Evolutionary conservation across 78 protist genomes (phyloP).

Genomic region (Emiliania huxleyi): DNA sequence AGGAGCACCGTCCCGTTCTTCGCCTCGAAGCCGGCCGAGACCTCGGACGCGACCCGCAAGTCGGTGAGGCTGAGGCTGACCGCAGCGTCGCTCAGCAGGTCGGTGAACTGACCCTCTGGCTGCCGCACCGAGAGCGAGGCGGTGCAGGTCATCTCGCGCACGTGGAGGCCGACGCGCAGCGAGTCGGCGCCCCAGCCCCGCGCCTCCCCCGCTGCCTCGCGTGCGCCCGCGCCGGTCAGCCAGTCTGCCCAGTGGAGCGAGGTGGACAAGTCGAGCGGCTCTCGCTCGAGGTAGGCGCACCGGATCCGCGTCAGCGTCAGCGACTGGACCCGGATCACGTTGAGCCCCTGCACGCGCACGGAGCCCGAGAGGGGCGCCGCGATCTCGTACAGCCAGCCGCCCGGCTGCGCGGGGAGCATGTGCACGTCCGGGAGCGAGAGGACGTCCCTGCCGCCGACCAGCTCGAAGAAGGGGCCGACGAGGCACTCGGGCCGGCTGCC

Average conservation of each 20-base stretch:
- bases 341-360: too few relatives aligned
- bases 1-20: neutral
- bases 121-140: neutral
- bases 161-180: neutral
- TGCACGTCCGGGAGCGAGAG: neutral
- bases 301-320: neutral
- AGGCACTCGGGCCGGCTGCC: neutral
- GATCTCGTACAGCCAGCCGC: too few relatives aligned
- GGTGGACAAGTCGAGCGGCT: neutral
- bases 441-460: neutral
- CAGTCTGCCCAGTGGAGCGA: neutral
- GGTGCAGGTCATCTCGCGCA: neutral
- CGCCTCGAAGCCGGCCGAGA: neutral
- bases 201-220: too few relatives aligned
- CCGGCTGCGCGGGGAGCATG: too few relatives aligned
- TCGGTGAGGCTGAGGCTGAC: neutral
- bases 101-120: neutral
- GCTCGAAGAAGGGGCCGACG: neutral
- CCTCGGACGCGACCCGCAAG: neutral
- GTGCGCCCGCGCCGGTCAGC: too few relatives aligned
- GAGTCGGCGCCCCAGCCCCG: too few relatives aligned
- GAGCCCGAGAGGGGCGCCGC: too few relatives aligned
- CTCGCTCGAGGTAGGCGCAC: neutral
- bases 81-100: neutral
- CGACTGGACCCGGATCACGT: too few relatives aligned